Evolutionary conservation across 1,284 basidiomycete species (phyloP).

Genomic region (Lentinula novae-zelandiae): DNA sequence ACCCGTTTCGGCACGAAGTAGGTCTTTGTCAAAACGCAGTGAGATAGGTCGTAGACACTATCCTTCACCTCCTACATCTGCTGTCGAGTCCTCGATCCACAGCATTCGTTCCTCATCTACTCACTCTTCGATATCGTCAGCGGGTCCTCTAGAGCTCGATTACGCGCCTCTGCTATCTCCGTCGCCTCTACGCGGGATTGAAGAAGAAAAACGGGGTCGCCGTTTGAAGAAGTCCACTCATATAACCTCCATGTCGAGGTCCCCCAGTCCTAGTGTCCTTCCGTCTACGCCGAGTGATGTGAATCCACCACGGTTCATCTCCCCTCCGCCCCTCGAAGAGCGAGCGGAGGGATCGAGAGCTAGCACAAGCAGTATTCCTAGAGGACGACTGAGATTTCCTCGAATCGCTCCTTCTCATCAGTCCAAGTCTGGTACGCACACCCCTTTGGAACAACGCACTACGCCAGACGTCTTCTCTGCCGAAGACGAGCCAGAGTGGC

Average conservation of each 20-base stretch:
- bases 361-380: not conserved
- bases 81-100: conserved; percentile 22
- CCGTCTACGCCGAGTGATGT: conserved; percentile 36
- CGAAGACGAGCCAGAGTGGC: conserved; percentile 1
- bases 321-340: conserved; percentile 6
- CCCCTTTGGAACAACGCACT: not conserved
- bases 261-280: conserved; percentile 36
- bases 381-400: not conserved
- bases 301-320: conserved; percentile 10
- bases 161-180: conserved; percentile 13
- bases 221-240: conserved; percentile 25
- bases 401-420: not conserved
- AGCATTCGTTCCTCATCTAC: conserved; percentile 18
- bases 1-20: conserved; percentile 29
- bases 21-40: conserved; percentile 30
- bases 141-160: conserved; percentile 18
- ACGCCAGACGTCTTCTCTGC: not conserved
- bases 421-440: not conserved
- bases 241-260: conserved; percentile 26
- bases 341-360: not conserved
- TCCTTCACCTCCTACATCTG: conserved; percentile 23
- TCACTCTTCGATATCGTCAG: conserved; percentile 22
- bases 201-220: conserved; percentile 38
- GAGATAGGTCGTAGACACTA: not conserved
- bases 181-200: conserved; percentile 28